Evolutionary conservation across 768 basidiomycete genomes (phyloP).

Genomic region (Chlorophyllum brunneum): DNA sequence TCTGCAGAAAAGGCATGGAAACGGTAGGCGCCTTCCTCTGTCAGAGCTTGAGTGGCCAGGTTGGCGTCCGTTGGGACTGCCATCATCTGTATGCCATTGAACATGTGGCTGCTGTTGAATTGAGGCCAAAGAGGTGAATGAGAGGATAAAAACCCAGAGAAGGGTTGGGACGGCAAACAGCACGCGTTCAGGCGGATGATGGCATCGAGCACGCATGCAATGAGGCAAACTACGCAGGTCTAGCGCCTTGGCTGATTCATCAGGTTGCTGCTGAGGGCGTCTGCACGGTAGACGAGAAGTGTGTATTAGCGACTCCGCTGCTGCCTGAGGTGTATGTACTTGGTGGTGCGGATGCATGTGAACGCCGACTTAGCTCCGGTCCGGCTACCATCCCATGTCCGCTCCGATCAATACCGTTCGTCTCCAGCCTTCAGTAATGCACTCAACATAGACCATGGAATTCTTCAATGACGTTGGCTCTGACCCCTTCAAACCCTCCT

Average conservation of each 20-base stretch:
- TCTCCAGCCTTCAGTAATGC: background rate
- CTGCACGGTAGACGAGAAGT: too few species aligned
- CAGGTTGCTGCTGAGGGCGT: background rate
- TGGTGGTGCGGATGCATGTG: background rate
- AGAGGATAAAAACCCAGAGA: background rate
- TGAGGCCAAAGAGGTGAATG: conserved; percentile 7
- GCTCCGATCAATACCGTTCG: background rate
- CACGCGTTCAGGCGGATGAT: too few species aligned
- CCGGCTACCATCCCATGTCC: conserved; percentile 4
- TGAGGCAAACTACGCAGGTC: conserved; percentile 2
- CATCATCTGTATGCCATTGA: conserved; percentile 59
- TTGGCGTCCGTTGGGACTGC: conserved; percentile 63
- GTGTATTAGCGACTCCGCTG: too few species aligned
- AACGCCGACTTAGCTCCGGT: conserved; percentile 11
- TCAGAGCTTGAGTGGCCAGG: conserved; percentile 64
- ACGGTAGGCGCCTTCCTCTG: conserved; percentile 66
- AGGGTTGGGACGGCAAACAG: background rate
- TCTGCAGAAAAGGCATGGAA: conserved; percentile 72
- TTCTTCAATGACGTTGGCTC: conserved; percentile 77
- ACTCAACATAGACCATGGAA: conserved; percentile 49
- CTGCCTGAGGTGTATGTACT: too few species aligned
- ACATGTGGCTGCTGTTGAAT: conserved; percentile 37
- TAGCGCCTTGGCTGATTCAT: background rate
- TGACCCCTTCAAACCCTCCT: conserved; percentile 71
- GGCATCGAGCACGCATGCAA: background rate